These are phyloP conservation scores for Extremus antarcticus DNA, from an alignment of 495 filamentous ascomycete species.

Conservation along the genomic window DNA sequence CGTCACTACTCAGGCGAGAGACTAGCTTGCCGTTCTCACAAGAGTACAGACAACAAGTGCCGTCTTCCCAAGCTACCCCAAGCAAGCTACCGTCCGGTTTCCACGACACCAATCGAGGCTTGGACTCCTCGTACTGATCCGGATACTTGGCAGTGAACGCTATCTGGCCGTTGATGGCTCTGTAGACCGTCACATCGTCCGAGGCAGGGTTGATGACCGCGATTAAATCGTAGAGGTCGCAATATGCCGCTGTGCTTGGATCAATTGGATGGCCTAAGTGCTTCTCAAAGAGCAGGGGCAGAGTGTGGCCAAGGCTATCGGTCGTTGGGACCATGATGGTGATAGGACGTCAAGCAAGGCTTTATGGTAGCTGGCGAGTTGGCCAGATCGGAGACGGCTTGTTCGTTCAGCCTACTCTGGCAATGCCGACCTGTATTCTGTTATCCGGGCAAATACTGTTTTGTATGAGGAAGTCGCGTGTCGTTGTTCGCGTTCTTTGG, in stretches of 20 bases:
- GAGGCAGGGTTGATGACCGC: constrained; percentile 57
- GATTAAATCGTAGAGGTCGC: constrained; percentile 72
- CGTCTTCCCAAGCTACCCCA: constrained; percentile 11
- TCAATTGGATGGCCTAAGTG: constrained; percentile 45
- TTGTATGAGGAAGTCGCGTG: too few species aligned
- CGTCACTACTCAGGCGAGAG: background rate
- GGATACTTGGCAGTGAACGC: constrained; percentile 51
- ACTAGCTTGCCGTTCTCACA: constrained; percentile 14
- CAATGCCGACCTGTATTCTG: too few species aligned
- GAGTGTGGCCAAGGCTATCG: background rate
- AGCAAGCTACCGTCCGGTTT: constrained; percentile 59
- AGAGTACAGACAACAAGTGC: constrained; percentile 5
- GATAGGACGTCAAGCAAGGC: background rate
- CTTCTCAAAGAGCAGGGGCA: constrained; percentile 39
- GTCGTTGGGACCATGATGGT: background rate
- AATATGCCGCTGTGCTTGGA: constrained; percentile 48
- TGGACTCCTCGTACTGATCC: constrained; percentile 20
- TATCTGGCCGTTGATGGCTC: constrained; percentile 57
- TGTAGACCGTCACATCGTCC: constrained; percentile 46
- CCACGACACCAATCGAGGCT: constrained; percentile 45
- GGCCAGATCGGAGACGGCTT: background rate
- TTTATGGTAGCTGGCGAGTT: background rate
- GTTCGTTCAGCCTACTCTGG: too few species aligned
- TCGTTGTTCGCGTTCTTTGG: too few species aligned
- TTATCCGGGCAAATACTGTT: too few species aligned